These are phyloP conservation scores for Chernovozyma sophiae-reginae DNA, from an alignment of 1,139 yeast genomes.

Conservation along the genomic window DNA sequence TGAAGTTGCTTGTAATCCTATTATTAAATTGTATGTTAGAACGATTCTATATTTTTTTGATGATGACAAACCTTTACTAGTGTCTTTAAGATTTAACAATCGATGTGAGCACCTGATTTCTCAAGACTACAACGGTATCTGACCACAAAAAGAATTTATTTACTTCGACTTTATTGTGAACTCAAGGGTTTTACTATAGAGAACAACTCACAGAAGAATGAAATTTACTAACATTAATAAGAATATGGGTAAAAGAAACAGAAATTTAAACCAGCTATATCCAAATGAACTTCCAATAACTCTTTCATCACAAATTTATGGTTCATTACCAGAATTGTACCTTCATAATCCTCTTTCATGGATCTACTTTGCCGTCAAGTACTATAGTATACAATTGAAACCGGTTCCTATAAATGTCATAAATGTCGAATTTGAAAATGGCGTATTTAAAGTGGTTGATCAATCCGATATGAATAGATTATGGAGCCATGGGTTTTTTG, in stretches of 20 bases:
- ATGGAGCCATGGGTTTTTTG: conserved; percentile 90
- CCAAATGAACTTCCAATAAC: conserved; percentile 48
- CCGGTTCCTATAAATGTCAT: conserved; percentile 25
- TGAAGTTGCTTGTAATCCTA: neutral
- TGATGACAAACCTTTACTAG: conserved; percentile 43
- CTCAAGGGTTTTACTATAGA: no score
- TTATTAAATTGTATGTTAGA: neutral
- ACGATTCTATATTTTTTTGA: conserved; percentile 9
- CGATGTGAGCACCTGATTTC: conserved; percentile 77
- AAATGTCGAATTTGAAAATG: conserved; percentile 25
- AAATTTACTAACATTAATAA: conserved; percentile 15
- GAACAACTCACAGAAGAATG: no score
- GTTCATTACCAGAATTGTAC: conserved; percentile 40
- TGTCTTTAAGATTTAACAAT: conserved; percentile 52
- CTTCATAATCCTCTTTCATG: conserved; percentile 63
- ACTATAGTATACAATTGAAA: conserved; percentile 20
- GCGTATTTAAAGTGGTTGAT: conserved; percentile 43
- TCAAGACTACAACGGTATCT: conserved; percentile 99
- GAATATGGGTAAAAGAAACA: conserved; percentile 23
- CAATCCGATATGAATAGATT: conserved; percentile 49
- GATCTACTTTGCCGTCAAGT: conserved; percentile 39
- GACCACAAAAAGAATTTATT: conserved; percentile 32
- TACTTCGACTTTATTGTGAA: conserved; percentile 10
- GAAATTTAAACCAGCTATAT: conserved; percentile 31
- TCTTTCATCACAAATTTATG: conserved; percentile 31